These are phyloP conservation scores for Xylaria telfairii DNA, from an alignment of 495 filamentous ascomycete species.

Conservation along the genomic window DNA sequence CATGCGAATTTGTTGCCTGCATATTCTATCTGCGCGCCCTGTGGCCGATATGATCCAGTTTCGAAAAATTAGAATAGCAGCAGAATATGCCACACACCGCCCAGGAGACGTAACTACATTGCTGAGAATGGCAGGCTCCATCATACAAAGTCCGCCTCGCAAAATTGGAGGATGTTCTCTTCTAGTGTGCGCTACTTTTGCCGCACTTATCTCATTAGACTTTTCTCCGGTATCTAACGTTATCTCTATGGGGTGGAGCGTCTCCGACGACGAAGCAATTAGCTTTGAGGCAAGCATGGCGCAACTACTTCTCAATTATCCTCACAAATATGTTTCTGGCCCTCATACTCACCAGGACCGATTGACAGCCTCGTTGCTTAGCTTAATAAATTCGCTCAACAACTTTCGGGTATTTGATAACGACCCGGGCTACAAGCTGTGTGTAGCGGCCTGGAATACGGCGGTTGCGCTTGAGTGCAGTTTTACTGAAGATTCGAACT, in stretches of 20 bases:
- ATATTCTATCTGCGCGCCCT: background rate
- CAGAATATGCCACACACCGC: background rate
- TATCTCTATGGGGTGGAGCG: background rate
- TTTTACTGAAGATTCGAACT: background rate
- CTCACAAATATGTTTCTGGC: background rate
- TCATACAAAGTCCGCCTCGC: background rate
- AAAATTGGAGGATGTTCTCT: background rate
- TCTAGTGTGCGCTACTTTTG: background rate
- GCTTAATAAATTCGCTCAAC: background rate
- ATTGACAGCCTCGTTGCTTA: background rate
- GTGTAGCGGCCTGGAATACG: constrained; percentile 5
- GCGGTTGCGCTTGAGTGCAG: background rate
- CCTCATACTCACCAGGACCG: background rate
- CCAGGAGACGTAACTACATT: background rate
- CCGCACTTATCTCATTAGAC: background rate
- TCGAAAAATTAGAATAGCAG: background rate
- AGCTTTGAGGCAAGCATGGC: background rate
- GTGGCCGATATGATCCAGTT: background rate
- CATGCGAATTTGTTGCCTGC: background rate
- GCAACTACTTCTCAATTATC: background rate
- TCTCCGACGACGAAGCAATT: constrained; percentile 5
- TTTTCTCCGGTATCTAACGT: background rate
- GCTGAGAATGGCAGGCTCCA: background rate
- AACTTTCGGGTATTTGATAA: background rate
- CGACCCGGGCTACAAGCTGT: background rate